Conservation (phyloP, 805 yeast species). For the Pichia californica region DNA sequence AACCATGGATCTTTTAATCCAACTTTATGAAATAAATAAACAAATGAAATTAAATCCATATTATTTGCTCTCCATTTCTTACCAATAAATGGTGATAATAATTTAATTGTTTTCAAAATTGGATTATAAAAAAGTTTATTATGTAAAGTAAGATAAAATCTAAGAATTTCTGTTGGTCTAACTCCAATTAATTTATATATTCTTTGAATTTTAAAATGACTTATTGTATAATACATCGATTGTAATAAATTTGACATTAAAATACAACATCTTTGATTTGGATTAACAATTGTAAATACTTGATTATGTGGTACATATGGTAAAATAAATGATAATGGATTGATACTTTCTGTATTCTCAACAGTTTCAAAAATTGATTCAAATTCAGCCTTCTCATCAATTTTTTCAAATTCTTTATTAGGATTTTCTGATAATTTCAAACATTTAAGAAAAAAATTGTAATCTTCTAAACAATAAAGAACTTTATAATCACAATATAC, state of each 20-base stretch:
- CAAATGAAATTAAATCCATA: conserved; percentile 88
- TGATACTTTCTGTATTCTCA: conserved; percentile 9
- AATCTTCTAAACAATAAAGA: conserved; percentile 22
- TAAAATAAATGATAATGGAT: conserved; percentile 19
- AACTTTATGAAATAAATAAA: conserved; percentile 68
- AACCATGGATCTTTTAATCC: conserved; percentile 83
- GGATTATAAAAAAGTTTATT: conserved; percentile 61
- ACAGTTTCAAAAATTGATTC: conserved; percentile 16
- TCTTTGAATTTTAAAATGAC: conserved; percentile 65
- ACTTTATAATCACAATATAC: conserved; percentile 29
- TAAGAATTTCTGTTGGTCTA: conserved; percentile 57
- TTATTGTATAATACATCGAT: conserved; percentile 48
- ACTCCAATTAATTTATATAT: conserved; percentile 54
- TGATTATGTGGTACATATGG: conserved; percentile 26
- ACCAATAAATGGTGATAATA: conserved; percentile 83
- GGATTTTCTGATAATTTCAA: conserved; percentile 4
- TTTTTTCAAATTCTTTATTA: conserved; percentile 7
- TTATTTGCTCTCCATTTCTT: conserved; percentile 89
- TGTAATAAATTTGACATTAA: conserved; percentile 47
- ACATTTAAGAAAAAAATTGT: conserved; percentile 9
- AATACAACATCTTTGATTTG: conserved; percentile 38
- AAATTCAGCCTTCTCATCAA: conserved; percentile 13
- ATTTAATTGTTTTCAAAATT: conserved; percentile 65
- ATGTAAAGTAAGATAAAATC: conserved; percentile 52
- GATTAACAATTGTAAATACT: conserved; percentile 15